Conservation (phyloP, 1,139 yeast species). For the Debaryomyces sp. region DNA sequence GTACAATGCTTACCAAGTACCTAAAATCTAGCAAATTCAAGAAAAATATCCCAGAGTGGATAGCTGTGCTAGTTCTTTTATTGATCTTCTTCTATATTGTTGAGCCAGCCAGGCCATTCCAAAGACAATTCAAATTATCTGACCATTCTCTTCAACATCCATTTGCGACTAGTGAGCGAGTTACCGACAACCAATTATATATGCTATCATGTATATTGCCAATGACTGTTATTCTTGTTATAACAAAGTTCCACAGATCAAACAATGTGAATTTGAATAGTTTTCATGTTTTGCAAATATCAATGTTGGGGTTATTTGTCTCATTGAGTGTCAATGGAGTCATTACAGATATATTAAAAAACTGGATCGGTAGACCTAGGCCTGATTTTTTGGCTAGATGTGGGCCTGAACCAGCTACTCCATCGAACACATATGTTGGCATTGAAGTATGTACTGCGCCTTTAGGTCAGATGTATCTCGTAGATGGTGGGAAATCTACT, state of each 20-base stretch:
- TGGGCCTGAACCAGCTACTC: slow-evolving; percentile 45
- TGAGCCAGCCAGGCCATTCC: slow-evolving; percentile 41
- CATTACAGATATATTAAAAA: slow-evolving; percentile 67
- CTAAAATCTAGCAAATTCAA: slow-evolving; percentile 14
- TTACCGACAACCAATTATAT: slow-evolving; percentile 32
- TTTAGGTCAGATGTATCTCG: slow-evolving; percentile 51
- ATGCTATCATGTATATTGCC: slow-evolving; percentile 29
- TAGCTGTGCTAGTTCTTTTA: slow-evolving; percentile 27
- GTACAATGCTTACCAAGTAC: slow-evolving; percentile 5
- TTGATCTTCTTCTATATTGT: slow-evolving; percentile 36
- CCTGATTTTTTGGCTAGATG: slow-evolving; percentile 82
- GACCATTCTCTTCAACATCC: slow-evolving; percentile 48
- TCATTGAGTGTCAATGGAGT: slow-evolving; percentile 56
- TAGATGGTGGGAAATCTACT: slow-evolving; percentile 77
- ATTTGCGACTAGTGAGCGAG: slow-evolving; percentile 46
- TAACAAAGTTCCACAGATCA: neutral
- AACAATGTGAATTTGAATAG: neutral
- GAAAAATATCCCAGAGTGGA: slow-evolving; percentile 37
- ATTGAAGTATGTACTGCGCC: slow-evolving; percentile 41
- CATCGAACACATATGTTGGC: slow-evolving; percentile 39
- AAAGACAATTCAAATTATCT: slow-evolving; percentile 36
- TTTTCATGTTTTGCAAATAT: slow-evolving; percentile 37
- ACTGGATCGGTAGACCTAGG: slow-evolving; percentile 78
- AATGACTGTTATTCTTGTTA: slow-evolving; percentile 14
- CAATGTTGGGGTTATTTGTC: slow-evolving; percentile 55